A percentile compares a stretch with the other conserved stretches of the same genome.
Evolutionary conservation across 257 asterid genomes (phyloP).

Genomic region (Scutellaria barbata): DNA sequence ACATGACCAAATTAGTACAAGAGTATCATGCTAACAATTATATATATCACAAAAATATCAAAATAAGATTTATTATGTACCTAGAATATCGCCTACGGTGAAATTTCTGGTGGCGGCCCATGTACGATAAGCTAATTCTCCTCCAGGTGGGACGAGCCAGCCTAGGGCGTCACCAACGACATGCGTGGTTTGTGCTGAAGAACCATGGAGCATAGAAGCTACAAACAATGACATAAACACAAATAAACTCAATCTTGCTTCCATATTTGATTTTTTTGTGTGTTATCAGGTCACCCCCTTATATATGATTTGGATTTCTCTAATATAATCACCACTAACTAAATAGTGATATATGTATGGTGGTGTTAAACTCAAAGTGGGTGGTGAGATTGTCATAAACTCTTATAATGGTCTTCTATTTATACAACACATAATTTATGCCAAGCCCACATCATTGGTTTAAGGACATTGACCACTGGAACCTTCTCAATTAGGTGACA

Average conservation of each 20-base stretch:
- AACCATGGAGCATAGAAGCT: conserved; percentile 43
- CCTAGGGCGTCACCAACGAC: conserved; percentile 68
- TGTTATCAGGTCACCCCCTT: conserved; percentile 55
- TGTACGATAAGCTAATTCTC: conserved; percentile 50
- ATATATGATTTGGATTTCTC: not conserved
- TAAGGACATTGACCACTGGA: conserved; percentile 17
- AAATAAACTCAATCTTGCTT: conserved; percentile 38
- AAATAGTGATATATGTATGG: not conserved
- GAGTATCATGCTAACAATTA: not conserved
- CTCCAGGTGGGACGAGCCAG: conserved; percentile 71
- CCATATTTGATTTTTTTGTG: conserved; percentile 52
- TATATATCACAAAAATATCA: not conserved
- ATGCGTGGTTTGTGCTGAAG: conserved; percentile 68
- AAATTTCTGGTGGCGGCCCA: conserved; percentile 65
- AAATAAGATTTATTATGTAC: conserved; percentile 36
- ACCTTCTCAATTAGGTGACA: conserved; percentile 17
- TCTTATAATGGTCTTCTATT: conserved; percentile 24
- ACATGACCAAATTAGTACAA: not conserved
- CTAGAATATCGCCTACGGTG: conserved; percentile 59
- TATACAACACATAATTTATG: conserved; percentile 12
- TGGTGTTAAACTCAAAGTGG: not conserved
- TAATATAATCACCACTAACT: not conserved
- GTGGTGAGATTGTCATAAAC: conserved; percentile 7
- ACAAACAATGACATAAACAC: conserved; percentile 40
- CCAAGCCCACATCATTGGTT: not conserved